phyloP scores from a whole-genome alignment of 2,329 filamentous ascomycete species.

The Colletotrichum abscissum region DNA sequence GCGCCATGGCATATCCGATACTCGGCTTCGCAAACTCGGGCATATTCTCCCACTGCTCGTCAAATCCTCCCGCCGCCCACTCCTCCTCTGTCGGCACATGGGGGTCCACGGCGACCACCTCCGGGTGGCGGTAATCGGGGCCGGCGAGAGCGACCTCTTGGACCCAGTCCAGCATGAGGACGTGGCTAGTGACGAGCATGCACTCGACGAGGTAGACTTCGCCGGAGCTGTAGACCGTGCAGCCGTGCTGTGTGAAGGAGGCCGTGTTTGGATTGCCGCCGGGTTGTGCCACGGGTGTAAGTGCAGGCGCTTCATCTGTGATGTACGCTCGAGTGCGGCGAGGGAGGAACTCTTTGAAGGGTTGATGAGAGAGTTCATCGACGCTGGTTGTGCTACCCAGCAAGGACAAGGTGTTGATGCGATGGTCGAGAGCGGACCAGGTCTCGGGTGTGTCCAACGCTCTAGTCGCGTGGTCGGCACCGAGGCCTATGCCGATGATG shows the following conservation, averaged over 20 bases:
- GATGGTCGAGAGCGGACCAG: slow-evolving; percentile 57
- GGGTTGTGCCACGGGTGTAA: slow-evolving; percentile 58
- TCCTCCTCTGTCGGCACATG: slow-evolving; percentile 18
- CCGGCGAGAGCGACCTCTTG: slow-evolving; percentile 60
- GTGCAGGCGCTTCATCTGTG: slow-evolving; percentile 61
- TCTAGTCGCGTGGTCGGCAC: slow-evolving; percentile 65
- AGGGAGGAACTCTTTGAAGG: slow-evolving; percentile 60
- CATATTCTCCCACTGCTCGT: slow-evolving; percentile 45
- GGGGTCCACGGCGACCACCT: slow-evolving; percentile 44
- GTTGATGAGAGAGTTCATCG: slow-evolving; percentile 52
- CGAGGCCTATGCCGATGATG: slow-evolving; percentile 77
- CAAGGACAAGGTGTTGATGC: slow-evolving; percentile 60
- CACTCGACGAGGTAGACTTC: slow-evolving; percentile 69
- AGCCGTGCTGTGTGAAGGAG: slow-evolving; percentile 62
- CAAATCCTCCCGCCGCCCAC: slow-evolving; percentile 33
- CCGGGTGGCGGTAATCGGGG: slow-evolving; percentile 52
- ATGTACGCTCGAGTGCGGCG: slow-evolving; percentile 73
- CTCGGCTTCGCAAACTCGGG: slow-evolving; percentile 44
- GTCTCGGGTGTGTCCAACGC: slow-evolving; percentile 68
- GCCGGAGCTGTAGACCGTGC: slow-evolving; percentile 77
- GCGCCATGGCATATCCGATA: slow-evolving; percentile 33
- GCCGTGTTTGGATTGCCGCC: slow-evolving; percentile 56
- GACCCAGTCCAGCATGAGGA: slow-evolving; percentile 70
- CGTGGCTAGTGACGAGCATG: slow-evolving; percentile 68
- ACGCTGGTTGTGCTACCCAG: slow-evolving; percentile 58